These are phyloP conservation scores for Pyrus bretschneideri DNA, from an alignment of 306 rosid genomes.

Conservation along the genomic window DNA sequence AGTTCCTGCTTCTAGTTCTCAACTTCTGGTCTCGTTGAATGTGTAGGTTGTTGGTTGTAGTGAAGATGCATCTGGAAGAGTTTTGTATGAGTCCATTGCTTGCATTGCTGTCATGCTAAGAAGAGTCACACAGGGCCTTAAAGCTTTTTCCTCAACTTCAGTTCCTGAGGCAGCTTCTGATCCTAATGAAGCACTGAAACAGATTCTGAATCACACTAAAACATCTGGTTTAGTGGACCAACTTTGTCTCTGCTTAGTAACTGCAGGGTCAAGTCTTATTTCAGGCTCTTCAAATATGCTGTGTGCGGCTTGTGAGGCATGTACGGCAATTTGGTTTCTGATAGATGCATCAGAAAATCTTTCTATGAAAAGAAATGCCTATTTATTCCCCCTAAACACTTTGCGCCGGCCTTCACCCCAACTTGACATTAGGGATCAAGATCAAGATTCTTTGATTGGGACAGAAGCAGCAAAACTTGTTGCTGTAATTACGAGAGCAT, in stretches of 20 bases:
- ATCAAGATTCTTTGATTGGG: slow-evolving; percentile 38
- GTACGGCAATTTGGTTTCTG: slow-evolving; percentile 75
- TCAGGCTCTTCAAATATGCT: slow-evolving; percentile 81
- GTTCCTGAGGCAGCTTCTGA: slow-evolving; percentile 33
- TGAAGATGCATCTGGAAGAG: slow-evolving; percentile 65
- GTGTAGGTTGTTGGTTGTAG: slow-evolving; percentile 61
- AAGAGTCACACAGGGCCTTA: slow-evolving; percentile 55
- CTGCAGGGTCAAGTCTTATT: slow-evolving; percentile 73
- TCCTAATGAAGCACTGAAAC: slow-evolving; percentile 36
- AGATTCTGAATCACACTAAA: slow-evolving; percentile 78
- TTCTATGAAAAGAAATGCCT: slow-evolving; percentile 41
- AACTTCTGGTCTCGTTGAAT: slow-evolving; percentile 27
- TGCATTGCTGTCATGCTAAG: slow-evolving; percentile 71
- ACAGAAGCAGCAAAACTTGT: slow-evolving; percentile 56
- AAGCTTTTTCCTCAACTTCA: slow-evolving; percentile 39
- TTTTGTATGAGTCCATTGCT: slow-evolving; percentile 68
- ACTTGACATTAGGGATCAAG: slow-evolving; percentile 42
- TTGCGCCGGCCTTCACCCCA: slow-evolving; percentile 44
- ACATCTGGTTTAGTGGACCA: slow-evolving; percentile 71
- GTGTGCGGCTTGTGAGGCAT: slow-evolving; percentile 85
- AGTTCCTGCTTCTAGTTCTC: slow-evolving; percentile 23
- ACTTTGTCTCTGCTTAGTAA: slow-evolving; percentile 69
- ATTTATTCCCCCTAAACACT: slow-evolving; percentile 62
- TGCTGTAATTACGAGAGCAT: slow-evolving; percentile 68
- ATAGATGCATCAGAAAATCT: slow-evolving; percentile 60